These are phyloP conservation scores for Ascochyta rabiei DNA, from an alignment of 2,329 filamentous ascomycete genomes.

Conservation along the genomic window DNA sequence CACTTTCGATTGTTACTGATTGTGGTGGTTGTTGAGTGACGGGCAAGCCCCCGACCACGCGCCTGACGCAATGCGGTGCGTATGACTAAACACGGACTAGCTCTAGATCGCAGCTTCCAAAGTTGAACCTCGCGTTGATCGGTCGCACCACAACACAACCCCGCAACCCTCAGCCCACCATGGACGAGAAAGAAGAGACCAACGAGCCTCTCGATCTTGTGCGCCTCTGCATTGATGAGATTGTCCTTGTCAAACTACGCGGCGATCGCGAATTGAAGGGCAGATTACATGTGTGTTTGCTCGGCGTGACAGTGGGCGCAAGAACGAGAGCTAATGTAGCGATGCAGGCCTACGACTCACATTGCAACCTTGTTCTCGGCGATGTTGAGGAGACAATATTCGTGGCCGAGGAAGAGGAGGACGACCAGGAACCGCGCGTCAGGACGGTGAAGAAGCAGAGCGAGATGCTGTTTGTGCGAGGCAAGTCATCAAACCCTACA, in stretches of 20 bases:
- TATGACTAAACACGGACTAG: conserved; percentile 14
- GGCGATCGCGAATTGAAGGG: conserved; percentile 96
- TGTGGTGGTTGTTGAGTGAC: conserved; percentile 9
- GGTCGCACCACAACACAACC: conserved; percentile 2
- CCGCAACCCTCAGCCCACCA: conserved; percentile 50
- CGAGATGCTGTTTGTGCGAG: conserved; percentile 98
- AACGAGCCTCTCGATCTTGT: conserved; percentile 95
- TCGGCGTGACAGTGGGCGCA: neutral
- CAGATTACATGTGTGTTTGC: conserved; percentile 76
- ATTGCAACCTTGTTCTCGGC: conserved; percentile 95
- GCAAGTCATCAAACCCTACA: conserved; percentile 55
- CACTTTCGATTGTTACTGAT: neutral
- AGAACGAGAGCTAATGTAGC: conserved; percentile 16
- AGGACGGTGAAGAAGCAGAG: conserved; percentile 92
- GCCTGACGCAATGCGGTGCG: conserved; percentile 22
- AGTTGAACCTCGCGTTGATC: conserved; percentile 18
- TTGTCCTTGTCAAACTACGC: conserved; percentile 95
- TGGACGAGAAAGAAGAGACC: conserved; percentile 83
- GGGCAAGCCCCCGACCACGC: conserved; percentile 4
- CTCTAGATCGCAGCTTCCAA: conserved; percentile 17
- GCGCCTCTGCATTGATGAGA: conserved; percentile 89
- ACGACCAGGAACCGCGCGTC: conserved; percentile 66
- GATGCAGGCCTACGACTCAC: conserved; percentile 89
- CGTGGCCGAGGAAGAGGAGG: conserved; percentile 85
- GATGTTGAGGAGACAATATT: conserved; percentile 99